Evolutionary conservation across 306 rosid genomes (phyloP), one percentile per base, ranked within the genome.

Genomic region (Lathyrus oleraceus): DNA sequence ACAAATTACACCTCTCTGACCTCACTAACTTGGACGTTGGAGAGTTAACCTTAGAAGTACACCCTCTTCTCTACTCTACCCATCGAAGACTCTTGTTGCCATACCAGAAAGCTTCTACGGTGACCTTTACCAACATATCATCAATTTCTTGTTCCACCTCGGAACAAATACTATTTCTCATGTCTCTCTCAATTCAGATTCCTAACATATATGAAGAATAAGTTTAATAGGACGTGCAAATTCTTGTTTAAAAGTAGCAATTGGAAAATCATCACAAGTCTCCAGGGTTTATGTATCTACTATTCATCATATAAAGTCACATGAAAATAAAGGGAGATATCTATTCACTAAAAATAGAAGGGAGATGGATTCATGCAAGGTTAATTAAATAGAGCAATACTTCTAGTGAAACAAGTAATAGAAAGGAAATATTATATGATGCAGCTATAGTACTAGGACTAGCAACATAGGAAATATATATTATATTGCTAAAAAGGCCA

Each of bases 371-470:
- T 19, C 67, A 62, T 2, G 32, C 67, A 38, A 38, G 10, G 19
- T 39, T 62, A 39, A 19, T 62, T 21, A 38, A 62, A 62, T 62
- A 39, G 67, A 39, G 48, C 16, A 6, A 16, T 36, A 10, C 51
- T 62, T 62, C 30, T 62, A 38, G 17, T 62, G 17, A 19, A 39
- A 39, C 28, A 38, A 10, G 49, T 39, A 62, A 62, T 38, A 17
- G 10, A 61, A 61, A 61, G 40, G 47, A 13, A 61, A 36, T 15
- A 61, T 19, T 61, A 25, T 39, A 38, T 5, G 20, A 9, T 5
- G 38, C 21, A 38, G 49, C 67, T 38, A 39, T 36, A 61, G 19
- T 38, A 61, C 67, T 36, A 61, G 40, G 39, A 61, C 67, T 61
- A 16, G 32, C 48, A 38, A 61, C 5, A 12, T 2, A 36, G 48